A percentile compares a stretch with the other conserved stretches of the same genome.
These are phyloP conservation scores for Neonectria faginata DNA, from an alignment of 2,329 filamentous ascomycete species.

Conservation along the genomic window DNA sequence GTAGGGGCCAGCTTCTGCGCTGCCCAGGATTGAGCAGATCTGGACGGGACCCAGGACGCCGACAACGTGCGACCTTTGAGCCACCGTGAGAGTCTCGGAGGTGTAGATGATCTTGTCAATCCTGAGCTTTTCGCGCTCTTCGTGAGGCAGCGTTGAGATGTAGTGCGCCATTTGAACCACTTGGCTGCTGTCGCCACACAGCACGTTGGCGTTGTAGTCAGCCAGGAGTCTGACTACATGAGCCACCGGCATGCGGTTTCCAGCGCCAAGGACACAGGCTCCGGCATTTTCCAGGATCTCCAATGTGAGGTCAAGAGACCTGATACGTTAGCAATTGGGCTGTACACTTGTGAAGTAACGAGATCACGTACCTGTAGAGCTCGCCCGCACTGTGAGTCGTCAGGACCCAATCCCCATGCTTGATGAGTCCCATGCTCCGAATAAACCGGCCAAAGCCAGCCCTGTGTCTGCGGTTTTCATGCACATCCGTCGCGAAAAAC, in stretches of 20 bases:
- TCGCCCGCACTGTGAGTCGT: slow-evolving; percentile 51
- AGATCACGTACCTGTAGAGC: slow-evolving; percentile 52
- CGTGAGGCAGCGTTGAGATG: slow-evolving; percentile 47
- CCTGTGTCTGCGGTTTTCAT: slow-evolving; percentile 57
- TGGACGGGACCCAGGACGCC: slow-evolving; percentile 47
- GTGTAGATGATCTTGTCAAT: slow-evolving; percentile 59
- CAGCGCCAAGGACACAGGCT: slow-evolving; percentile 53
- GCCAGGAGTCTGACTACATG: slow-evolving; percentile 45
- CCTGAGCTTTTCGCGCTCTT: slow-evolving; percentile 40
- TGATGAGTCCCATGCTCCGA: slow-evolving; percentile 45
- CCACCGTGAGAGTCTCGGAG: slow-evolving; percentile 52
- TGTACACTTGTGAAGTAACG: rapidly evolving
- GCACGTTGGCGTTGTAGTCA: slow-evolving; percentile 52
- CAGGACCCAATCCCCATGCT: slow-evolving; percentile 54
- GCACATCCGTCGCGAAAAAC: slow-evolving; percentile 55
- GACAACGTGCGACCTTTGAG: slow-evolving; percentile 50
- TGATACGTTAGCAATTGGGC: background rate
- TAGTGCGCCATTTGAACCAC: slow-evolving; percentile 52
- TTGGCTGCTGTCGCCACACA: slow-evolving; percentile 55
- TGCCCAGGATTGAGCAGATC: slow-evolving; percentile 56
- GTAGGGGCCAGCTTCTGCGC: slow-evolving; percentile 57
- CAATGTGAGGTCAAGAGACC: slow-evolving; percentile 54
- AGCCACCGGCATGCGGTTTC: slow-evolving; percentile 42
- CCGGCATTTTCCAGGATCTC: slow-evolving; percentile 57
- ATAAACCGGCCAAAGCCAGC: slow-evolving; percentile 50